Evolutionary conservation across 1,139 yeast species (phyloP), one percentile per base, ranked within the genome.

Genomic region (Magnusiomyces paraingens): DNA sequence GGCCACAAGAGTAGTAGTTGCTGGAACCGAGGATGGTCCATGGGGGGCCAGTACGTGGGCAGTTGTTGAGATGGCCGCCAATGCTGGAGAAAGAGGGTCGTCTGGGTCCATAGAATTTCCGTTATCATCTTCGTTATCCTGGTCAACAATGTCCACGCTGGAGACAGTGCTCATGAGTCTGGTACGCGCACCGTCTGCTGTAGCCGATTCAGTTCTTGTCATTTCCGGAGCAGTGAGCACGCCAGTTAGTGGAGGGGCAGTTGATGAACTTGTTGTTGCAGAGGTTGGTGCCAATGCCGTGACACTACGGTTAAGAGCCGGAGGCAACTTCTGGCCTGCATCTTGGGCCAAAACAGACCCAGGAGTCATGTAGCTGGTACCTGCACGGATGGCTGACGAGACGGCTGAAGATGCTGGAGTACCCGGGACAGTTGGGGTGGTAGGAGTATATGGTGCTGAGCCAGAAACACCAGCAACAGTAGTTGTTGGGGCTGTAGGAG

Each of bases 71-170:
- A 5, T n/a, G 14, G 44, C 14, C 8, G 11, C 44, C 6, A 41
- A 5, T 12, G 44, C 47, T 22, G 47, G 47, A 20, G 35, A 20
- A 11, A 43, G 22, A 4, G 47, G 47, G 36, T 43, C 47, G 20
- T 43, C 47, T 3, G 32, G 29, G 35, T 43, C 47, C 22, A 43
- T 8, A 8, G 12, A 5, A 11, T 11, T n/a, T 3, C 17, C 12
- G 17, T 4, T n/a, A 3, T 4, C 4, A 11, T 35, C 49, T 11
- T 32, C 35, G 15, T 14, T 3, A n/a, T 11, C 39, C 14, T 47
- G 50, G 26, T 47, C 50, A 11, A 47, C 50, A 21, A 47, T 47
- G 15, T 47, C 50, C 11, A 47, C 50, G 15, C 36, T 20, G 10
- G 50, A 47, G 14, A 47, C 50, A 2, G 50, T 47, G 26, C 44